Evolutionary conservation across 768 basidiomycete genomes (phyloP), one percentile per base, ranked within the genome.

Genomic region (Paxillus ammoniavirescens): DNA sequence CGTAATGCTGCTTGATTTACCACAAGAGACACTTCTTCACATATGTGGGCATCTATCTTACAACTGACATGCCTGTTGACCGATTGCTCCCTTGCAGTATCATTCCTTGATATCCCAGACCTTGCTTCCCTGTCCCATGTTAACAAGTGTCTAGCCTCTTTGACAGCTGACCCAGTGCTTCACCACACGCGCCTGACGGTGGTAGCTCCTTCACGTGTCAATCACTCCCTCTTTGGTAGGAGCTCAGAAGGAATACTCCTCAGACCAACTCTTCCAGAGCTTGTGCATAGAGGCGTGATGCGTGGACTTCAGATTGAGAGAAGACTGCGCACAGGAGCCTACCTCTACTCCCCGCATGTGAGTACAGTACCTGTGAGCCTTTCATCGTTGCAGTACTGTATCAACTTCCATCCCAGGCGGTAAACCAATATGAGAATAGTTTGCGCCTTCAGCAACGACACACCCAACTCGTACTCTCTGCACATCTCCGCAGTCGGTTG

Each of bases 71-170:
- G n/a, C 8, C 23, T 8, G 15, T 42, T 49, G 18, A 12, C 18
- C 55, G 49, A 61, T 42, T 23, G 2, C 21, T 10, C 41, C 23
- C 7, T 37, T 18, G 2, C 52, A 89, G 87, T 87, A 42, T 82
- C 84, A 0, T 90, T 81, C 65, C 75, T 91, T 50, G 89, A 90
- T 67, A 68, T 89, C 6, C 88, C 89, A 0, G 89, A 91, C 63
- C 77, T 89, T 43, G 78, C 78, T 44, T 61, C 74, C 1, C 65
- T 88, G 38, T 76, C 79, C 8, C 77, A 72, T 50, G 73, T 78
- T 26, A 77, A 73, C 48, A 80, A 76, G 26, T 55, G 65, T 21
- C 73, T 89, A 7, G 75, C 76, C 8, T 63, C 62, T 7, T 72
- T 89, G 48, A 78, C 84, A 10, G 66, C 75, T 7, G 87, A 90